A percentile compares a stretch with the other conserved stretches of the same genome.
phyloP scores from a whole-genome alignment of 257 asterid species.

The Catharanthus roseus region DNA sequence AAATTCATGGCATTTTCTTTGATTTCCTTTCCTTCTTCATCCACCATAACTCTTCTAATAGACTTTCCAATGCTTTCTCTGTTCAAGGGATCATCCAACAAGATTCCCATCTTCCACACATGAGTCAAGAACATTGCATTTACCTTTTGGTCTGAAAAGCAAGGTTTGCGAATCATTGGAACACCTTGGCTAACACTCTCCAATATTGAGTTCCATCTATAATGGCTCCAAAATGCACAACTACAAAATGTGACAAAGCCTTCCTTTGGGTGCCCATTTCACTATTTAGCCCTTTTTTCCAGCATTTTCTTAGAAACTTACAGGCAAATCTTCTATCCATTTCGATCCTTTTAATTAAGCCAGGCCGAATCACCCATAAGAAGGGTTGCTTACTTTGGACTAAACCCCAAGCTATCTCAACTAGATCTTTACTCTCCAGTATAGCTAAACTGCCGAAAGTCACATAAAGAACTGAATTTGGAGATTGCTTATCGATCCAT shows the following conservation, averaged over 20 bases:
- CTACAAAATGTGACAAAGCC: too few relatives aligned
- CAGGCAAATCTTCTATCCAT: slow-evolving; percentile 18
- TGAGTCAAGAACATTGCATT: slow-evolving; percentile 22
- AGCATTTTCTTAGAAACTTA: not conserved
- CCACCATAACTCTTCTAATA: slow-evolving; percentile 17
- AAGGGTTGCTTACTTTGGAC: slow-evolving; percentile 24
- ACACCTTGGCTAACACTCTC: slow-evolving; percentile 30
- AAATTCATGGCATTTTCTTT: too few relatives aligned
- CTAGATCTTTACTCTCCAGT: slow-evolving; percentile 19
- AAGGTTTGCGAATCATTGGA: slow-evolving; percentile 31
- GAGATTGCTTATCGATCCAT: slow-evolving; percentile 30
- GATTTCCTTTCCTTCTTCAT: slow-evolving; percentile 22
- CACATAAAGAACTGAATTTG: slow-evolving; percentile 25
- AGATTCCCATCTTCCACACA: slow-evolving; percentile 28
- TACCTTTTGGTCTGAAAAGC: slow-evolving; percentile 21
- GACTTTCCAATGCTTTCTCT: slow-evolving; percentile 19
- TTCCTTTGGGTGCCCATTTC: too few relatives aligned
- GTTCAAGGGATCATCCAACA: slow-evolving; percentile 17
- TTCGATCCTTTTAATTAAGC: slow-evolving; percentile 5
- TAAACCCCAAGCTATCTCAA: slow-evolving; percentile 34
- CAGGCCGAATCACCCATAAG: slow-evolving; percentile 29
- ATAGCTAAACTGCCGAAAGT: slow-evolving; percentile 28
- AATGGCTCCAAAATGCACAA: too few relatives aligned
- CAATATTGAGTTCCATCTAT: too few relatives aligned
- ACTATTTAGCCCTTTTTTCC: slow-evolving; percentile 24